Evolutionary conservation across 805 yeast species (phyloP).

Genomic region (Yamadazyma tumulicola): DNA sequence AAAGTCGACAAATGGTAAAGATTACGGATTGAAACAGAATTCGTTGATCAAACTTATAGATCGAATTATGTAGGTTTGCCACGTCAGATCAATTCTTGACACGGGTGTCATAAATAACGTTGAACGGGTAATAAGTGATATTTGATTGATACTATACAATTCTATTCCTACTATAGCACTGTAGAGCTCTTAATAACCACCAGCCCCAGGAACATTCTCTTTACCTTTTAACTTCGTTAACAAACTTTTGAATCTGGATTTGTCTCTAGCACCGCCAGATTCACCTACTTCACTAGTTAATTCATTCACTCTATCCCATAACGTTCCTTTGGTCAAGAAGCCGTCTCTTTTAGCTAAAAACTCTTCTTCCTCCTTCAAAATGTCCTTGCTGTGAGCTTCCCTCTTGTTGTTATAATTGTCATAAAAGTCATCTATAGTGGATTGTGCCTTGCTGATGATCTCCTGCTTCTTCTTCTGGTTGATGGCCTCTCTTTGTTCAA

Average conservation of each 20-base stretch:
- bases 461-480: constrained; percentile 61
- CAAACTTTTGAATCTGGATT: constrained; percentile 65
- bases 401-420: constrained; percentile 84
- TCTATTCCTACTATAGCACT: background rate
- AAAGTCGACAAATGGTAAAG: constrained; percentile 16
- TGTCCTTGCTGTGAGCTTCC: constrained; percentile 62
- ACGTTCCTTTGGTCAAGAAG: constrained; percentile 45
- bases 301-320: constrained; percentile 60
- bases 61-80: constrained; percentile 19
- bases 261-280: constrained; percentile 55
- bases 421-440: constrained; percentile 86
- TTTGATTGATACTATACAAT: constrained; percentile 1
- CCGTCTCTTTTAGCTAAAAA: constrained; percentile 74
- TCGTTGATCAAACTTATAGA: constrained; percentile 16
- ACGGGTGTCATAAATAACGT: too few species aligned
- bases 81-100: too few species aligned
- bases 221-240: constrained; percentile 65
- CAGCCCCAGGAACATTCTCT: constrained; percentile 73
- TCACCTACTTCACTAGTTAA: constrained; percentile 46
- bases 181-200: constrained; percentile 43
- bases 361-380: constrained; percentile 64
- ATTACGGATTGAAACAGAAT: constrained; percentile 15
- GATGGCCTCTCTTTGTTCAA: constrained; percentile 72
- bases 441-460: constrained; percentile 70
- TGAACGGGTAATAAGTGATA: too few species aligned